phyloP scores from a whole-genome alignment of 352 stramenopile genomes.

The Globisporangium ultimum region DNA sequence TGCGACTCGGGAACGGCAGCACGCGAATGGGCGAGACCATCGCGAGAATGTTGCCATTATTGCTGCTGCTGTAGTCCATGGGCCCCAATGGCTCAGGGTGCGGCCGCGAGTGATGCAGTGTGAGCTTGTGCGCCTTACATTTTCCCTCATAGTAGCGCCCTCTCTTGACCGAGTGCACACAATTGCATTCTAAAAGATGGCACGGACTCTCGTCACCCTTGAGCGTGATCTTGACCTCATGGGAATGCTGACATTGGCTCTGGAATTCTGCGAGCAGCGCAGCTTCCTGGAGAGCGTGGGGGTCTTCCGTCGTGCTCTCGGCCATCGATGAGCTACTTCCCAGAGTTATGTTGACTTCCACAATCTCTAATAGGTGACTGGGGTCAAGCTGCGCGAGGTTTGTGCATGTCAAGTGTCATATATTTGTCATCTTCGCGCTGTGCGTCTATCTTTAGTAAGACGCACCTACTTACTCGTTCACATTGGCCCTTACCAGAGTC shows the following conservation, averaged over 20 bases:
- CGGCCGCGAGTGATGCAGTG: conserved; percentile 47
- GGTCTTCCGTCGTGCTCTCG: no score
- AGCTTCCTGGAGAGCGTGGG: background rate
- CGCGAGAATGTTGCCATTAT: background rate
- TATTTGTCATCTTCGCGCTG: background rate
- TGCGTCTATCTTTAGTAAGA: conserved; percentile 3
- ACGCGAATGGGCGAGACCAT: conserved; percentile 10
- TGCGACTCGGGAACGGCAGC: conserved; percentile 1
- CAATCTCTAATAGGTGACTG: no score
- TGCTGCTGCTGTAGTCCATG: background rate
- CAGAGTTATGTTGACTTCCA: background rate
- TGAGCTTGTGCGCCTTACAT: conserved; percentile 61
- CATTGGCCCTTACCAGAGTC: conserved; percentile 7
- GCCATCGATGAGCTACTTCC: no score
- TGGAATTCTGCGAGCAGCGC: conserved; percentile 10
- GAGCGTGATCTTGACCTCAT: conserved; percentile 41
- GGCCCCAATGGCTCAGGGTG: conserved; percentile 33
- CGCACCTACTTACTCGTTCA: background rate
- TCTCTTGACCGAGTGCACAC: conserved; percentile 37
- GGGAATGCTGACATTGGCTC: background rate
- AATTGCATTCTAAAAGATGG: conserved; percentile 35
- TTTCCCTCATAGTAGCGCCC: conserved; percentile 41
- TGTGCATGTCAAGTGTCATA: background rate
- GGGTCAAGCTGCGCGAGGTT: no score
- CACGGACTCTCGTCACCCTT: conserved; percentile 12